phyloP scores from a whole-genome alignment of 2,329 filamentous ascomycete species.

The Fusarium camptoceras region DNA sequence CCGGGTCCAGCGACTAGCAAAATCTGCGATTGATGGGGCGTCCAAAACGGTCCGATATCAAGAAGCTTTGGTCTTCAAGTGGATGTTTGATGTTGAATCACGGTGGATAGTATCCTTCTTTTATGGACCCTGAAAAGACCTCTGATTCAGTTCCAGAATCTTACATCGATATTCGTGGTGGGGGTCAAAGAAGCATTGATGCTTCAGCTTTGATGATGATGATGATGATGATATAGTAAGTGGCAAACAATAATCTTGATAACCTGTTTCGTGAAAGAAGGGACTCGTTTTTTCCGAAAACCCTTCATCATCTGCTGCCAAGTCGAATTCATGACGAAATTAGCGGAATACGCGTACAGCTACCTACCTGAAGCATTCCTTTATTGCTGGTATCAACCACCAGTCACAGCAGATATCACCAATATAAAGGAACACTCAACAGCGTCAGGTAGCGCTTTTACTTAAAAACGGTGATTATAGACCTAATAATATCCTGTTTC shows the following conservation, averaged over 20 bases:
- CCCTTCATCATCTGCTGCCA: not conserved
- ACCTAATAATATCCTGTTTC: slow-evolving; percentile 8
- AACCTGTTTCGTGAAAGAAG: slow-evolving; percentile 1
- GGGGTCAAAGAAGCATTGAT: not conserved
- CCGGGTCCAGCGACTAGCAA: slow-evolving; percentile 16
- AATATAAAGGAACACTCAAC: not conserved
- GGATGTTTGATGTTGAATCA: slow-evolving; percentile 29
- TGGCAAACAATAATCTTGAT: not conserved
- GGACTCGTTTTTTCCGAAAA: not conserved
- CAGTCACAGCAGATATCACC: not conserved
- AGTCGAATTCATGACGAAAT: not conserved
- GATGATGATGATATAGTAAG: not conserved
- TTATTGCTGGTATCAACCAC: not conserved
- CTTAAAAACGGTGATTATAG: not conserved
- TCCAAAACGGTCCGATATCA: slow-evolving; percentile 39
- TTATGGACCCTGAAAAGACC: slow-evolving; percentile 18
- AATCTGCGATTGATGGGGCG: slow-evolving; percentile 15
- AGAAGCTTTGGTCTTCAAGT: slow-evolving; percentile 14
- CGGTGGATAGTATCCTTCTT: slow-evolving; percentile 20
- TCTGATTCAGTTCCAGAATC: slow-evolving; percentile 19
- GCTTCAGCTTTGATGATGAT: not conserved
- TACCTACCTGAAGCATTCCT: not conserved
- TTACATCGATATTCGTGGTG: not conserved
- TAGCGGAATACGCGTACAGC: not conserved
- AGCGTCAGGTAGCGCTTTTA: not conserved